Percentiles rank a stretch among this genome's conserved stretches.
These are phyloP conservation scores for Lathyrus aphaca DNA, from an alignment of 306 rosid genomes.

Conservation along the genomic window DNA sequence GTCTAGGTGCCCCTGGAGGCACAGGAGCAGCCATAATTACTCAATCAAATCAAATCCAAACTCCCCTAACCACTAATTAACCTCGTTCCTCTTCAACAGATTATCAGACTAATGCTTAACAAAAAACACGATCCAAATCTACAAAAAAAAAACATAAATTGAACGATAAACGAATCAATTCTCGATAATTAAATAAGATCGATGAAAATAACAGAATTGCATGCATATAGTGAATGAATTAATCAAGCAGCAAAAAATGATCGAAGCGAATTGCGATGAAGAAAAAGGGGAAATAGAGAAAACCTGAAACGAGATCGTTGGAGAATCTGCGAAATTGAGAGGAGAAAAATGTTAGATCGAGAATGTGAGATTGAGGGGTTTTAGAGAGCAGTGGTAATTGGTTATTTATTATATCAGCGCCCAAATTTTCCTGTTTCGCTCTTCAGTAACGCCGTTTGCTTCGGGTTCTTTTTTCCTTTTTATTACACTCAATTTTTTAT, in stretches of 20 bases:
- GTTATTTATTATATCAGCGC: conserved; percentile 13
- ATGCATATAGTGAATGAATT: background rate
- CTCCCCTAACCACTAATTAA: background rate
- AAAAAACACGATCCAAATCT: conserved; percentile 43
- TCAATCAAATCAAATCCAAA: conserved; percentile 45
- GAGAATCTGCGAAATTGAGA: conserved; percentile 42
- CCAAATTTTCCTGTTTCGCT: background rate
- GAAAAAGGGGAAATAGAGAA: background rate
- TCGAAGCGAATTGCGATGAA: background rate
- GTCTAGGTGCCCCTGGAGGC: conserved; percentile 99
- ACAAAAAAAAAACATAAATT: conserved; percentile 31
- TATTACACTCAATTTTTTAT: background rate
- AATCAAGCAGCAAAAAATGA: too few species aligned
- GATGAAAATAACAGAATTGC: background rate
- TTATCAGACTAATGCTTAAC: conserved; percentile 2
- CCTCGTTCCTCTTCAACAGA: conserved; percentile 19
- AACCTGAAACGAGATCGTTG: conserved; percentile 43
- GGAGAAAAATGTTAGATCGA: conserved; percentile 39
- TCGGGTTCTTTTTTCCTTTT: conserved; percentile 26
- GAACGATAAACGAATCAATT: conserved; percentile 8
- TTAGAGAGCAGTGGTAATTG: conserved; percentile 37
- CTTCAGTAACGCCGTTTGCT: conserved; percentile 35
- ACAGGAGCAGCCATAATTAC: conserved; percentile 75
- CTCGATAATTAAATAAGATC: background rate
- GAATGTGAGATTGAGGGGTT: conserved; percentile 45